Conservation (phyloP, 495 filamentous ascomycete genomes). For the Acidiella bohemica region DNA sequence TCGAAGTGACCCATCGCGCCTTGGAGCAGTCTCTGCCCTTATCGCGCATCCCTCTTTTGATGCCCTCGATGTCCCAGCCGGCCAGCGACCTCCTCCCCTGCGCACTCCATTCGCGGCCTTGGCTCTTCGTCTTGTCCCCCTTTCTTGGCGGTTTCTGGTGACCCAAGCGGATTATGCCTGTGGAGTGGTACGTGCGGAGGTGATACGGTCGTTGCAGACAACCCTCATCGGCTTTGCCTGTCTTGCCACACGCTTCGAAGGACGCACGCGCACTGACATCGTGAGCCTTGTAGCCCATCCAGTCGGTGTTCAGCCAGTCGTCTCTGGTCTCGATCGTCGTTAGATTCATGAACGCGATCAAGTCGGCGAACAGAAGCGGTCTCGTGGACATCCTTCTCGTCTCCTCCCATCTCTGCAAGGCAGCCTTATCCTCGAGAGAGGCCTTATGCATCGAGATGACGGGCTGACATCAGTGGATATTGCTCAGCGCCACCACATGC, state of each 20-base stretch:
- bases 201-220: constrained; percentile 14
- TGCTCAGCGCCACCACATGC: constrained; percentile 1
- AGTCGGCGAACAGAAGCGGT: constrained; percentile 13
- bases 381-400: constrained; percentile 2
- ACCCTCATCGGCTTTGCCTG: constrained; percentile 3
- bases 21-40: constrained; percentile 3
- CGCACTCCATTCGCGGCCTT: constrained; percentile 1
- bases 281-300: background rate
- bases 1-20: constrained; percentile 13
- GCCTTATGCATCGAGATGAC: constrained; percentile 15
- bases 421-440: constrained; percentile 4
- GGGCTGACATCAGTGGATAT: constrained; percentile 21
- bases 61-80: constrained; percentile 13
- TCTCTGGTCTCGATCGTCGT: constrained; percentile 1
- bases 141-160: too few relatives aligned
- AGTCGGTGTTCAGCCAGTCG: constrained; percentile 10
- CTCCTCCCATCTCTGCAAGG: constrained; percentile 12
- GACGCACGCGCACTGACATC: constrained; percentile 7
- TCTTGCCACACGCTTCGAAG: constrained; percentile 5
- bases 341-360: constrained; percentile 5
- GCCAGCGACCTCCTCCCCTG: constrained; percentile 8
- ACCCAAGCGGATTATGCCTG: background rate
- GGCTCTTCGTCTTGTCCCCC: background rate
- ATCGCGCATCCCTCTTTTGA: constrained; percentile 7
- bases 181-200: constrained; percentile 8